Percentiles rank a stretch among this genome's conserved stretches.
phyloP scores from a whole-genome alignment of 1,139 yeast genomes.

The Hanseniaspora sp. region DNA sequence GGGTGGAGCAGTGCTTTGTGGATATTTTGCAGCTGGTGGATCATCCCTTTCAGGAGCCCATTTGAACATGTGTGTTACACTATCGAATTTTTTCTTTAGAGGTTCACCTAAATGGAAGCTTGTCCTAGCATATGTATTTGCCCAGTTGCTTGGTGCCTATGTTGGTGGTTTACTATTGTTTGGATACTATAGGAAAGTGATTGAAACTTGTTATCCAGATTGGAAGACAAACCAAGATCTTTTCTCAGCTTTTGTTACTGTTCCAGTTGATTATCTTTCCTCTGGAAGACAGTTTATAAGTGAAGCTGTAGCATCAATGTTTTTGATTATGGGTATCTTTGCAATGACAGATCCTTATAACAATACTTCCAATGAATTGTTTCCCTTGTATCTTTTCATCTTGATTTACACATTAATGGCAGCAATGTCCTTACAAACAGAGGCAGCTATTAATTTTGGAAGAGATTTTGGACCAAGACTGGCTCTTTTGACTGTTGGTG shows the following conservation, averaged over 20 bases:
- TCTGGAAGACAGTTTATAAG: constrained; percentile 38
- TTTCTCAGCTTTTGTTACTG: constrained; percentile 37
- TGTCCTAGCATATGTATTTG: constrained; percentile 31
- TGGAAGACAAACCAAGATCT: constrained; percentile 25
- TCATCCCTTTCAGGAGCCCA: constrained; percentile 37
- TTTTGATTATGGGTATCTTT: constrained; percentile 37
- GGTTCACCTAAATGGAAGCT: constrained; percentile 37
- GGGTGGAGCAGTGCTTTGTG: constrained; percentile 44
- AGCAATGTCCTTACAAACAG: constrained; percentile 40
- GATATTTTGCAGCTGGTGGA: constrained; percentile 37
- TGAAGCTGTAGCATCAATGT: constrained; percentile 36
- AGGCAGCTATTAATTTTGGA: constrained; percentile 42
- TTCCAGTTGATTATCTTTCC: constrained; percentile 35
- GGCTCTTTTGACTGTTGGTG: constrained; percentile 38
- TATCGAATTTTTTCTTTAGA: constrained; percentile 34
- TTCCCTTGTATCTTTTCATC: constrained; percentile 37
- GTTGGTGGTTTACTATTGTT: constrained; percentile 33
- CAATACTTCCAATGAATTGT: constrained; percentile 35
- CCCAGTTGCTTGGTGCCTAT: constrained; percentile 36
- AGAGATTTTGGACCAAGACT: constrained; percentile 45
- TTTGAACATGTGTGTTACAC: constrained; percentile 36
- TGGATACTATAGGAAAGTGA: constrained; percentile 30
- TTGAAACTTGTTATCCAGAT: constrained; percentile 23
- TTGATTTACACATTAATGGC: constrained; percentile 38
- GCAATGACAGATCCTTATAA: constrained; percentile 42